A percentile compares a stretch with the other conserved stretches of the same genome.
phyloP scores from a whole-genome alignment of 2,329 filamentous ascomycete species.

The Pseudogymnoascus sp. region DNA sequence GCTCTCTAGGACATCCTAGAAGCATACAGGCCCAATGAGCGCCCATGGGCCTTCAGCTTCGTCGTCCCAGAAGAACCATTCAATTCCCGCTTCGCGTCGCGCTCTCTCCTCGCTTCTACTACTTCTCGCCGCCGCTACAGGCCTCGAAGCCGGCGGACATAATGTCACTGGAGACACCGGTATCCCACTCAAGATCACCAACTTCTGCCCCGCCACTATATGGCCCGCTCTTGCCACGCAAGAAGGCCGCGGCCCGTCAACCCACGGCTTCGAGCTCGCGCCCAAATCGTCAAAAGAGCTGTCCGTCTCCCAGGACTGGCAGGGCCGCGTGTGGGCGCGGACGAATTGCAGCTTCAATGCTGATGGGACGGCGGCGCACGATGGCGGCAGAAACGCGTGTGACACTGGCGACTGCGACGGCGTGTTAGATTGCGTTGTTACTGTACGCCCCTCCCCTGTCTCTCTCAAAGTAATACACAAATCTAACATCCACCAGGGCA shows the following conservation, averaged over 20 bases:
- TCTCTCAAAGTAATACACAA: neutral
- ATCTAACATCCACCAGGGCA: constrained; percentile 44
- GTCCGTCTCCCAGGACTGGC: constrained; percentile 66
- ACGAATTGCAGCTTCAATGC: constrained; percentile 74
- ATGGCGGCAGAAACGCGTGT: constrained; percentile 51
- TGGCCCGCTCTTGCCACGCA: constrained; percentile 74
- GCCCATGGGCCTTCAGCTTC: neutral
- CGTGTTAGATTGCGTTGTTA: constrained; percentile 59
- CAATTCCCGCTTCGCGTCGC: neutral
- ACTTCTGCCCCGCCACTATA: constrained; percentile 62
- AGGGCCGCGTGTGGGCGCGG: constrained; percentile 73
- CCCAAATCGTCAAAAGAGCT: constrained; percentile 52
- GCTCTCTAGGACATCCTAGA: neutral
- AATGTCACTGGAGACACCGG: constrained; percentile 17
- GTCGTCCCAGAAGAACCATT: neutral
- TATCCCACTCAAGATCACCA: constrained; percentile 44
- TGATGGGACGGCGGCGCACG: constrained; percentile 48
- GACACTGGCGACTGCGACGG: constrained; percentile 70
- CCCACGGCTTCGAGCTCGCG: constrained; percentile 60
- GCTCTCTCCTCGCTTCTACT: neutral
- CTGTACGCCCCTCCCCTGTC: constrained; percentile 43
- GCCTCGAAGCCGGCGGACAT: constrained; percentile 12
- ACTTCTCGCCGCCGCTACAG: constrained; percentile 22
- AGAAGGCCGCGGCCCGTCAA: constrained; percentile 58
- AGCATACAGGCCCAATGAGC: neutral